Base-by-base conservation (phyloP, 352 stramenopile genomes). In the Lagenidium giganteum region DNA sequence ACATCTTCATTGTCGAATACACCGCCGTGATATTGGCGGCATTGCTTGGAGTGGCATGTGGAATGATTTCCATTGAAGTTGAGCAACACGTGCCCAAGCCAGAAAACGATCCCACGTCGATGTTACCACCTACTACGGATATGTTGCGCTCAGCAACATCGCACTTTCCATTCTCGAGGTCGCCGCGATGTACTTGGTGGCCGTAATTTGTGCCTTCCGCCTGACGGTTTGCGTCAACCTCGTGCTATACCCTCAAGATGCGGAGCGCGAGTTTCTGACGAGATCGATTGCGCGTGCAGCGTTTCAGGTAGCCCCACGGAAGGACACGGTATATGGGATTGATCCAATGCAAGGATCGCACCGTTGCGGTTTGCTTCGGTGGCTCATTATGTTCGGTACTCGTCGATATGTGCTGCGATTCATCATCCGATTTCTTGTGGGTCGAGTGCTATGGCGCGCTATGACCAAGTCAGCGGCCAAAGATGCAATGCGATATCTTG, bases 401-500 rank as follows among this genome's bases (percentile, higher is more conserved):
- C 77, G 78, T 42, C 65, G 69, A 17, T 78, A 73, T 43, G 40
- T 66, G 34, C 48, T 82, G 29, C 75, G 78, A 33, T 72, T 82
- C n/a, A n/a, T n/a, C n/a, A n/a, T n/a, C n/a, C n/a, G n/a, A n/a
- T n/a, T n/a, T n/a, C n/a, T n/a, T n/a, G n/a, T n/a, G n/a, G n/a
- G n/a, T n/a, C n/a, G n/a, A n/a, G n/a, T n/a, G n/a, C n/a, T n/a
- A n/a, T n/a, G n/a, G n/a, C n/a, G n/a, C n/a, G n/a, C n/a, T 27
- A 29, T 82, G 21, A 47, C 78, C 30, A 82, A 82, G 42, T 47
- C 78, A n/a, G 60, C 78, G 8, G 78, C 78, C 48, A 71, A 71
- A 44, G 63, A 63, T 13, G 63, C 78, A 25, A 20, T 78, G 7
- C 60, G 69, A 2, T 76, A 45, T 16, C 39, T 74, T 4, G 65